Evolutionary conservation across 768 basidiomycete species (phyloP).

Genomic region (Suillus discolor): DNA sequence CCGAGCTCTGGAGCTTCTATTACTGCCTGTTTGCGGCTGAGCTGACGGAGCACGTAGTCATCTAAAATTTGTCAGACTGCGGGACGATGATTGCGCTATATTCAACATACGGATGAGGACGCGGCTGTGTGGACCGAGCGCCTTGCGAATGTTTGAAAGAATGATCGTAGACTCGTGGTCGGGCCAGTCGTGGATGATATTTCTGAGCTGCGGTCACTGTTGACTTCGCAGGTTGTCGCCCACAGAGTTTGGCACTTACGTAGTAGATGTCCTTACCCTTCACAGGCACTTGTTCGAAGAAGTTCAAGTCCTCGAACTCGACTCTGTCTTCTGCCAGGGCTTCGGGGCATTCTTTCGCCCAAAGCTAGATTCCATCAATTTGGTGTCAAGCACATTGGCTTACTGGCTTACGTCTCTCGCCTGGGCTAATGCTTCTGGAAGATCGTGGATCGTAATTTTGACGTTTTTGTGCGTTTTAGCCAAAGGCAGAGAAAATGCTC

Average conservation of each 20-base stretch:
- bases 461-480: constrained; percentile 30
- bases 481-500: constrained; percentile 33
- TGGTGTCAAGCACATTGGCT: background rate
- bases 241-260: constrained; percentile 19
- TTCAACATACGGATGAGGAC: constrained; percentile 33
- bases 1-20: no score
- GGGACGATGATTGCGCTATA: background rate
- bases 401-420: constrained; percentile 16
- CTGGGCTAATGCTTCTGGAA: constrained; percentile 26
- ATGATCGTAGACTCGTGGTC: constrained; percentile 30
- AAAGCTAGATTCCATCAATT: constrained; percentile 21
- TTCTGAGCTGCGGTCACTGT: constrained; percentile 16
- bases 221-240: background rate
- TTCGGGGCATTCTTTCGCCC: constrained; percentile 26
- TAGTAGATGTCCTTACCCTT: constrained; percentile 35
- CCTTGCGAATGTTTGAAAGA: constrained; percentile 31
- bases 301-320: constrained; percentile 31
- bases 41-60: no score
- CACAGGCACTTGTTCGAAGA: constrained; percentile 31
- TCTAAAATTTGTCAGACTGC: no score
- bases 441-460: constrained; percentile 35
- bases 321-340: constrained; percentile 27
- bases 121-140: constrained; percentile 31
- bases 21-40: no score
- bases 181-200: constrained; percentile 36